phyloP scores from a whole-genome alignment of 2,329 filamentous ascomycete genomes.

The Neonectria faginata region DNA sequence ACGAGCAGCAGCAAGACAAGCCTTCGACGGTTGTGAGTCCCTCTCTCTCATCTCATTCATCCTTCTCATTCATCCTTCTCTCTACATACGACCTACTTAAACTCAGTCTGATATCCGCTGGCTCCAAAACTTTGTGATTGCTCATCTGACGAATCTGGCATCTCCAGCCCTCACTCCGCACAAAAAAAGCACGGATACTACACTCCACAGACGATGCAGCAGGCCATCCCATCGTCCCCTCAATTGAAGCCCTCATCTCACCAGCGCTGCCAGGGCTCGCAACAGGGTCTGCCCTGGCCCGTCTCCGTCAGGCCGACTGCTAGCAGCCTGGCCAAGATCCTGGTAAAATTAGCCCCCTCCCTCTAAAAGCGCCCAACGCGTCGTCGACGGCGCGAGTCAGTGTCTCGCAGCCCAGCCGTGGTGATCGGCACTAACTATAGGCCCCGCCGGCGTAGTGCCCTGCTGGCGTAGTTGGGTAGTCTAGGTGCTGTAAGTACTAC shows the following conservation, averaged over 20 bases:
- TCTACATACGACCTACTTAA: background rate
- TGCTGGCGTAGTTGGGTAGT: background rate
- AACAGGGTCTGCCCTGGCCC: slow-evolving; percentile 2
- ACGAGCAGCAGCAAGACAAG: background rate
- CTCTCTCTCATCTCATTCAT: background rate
- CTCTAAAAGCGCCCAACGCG: slow-evolving; percentile 3
- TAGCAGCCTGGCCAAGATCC: background rate
- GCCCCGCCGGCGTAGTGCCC: slow-evolving; percentile 1
- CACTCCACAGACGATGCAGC: background rate
- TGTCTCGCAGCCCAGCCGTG: slow-evolving; percentile 20
- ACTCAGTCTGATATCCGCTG: background rate
- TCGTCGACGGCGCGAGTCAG: slow-evolving; percentile 24
- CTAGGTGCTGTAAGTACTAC: too few relatives aligned
- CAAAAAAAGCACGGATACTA: background rate
- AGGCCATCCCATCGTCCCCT: background rate
- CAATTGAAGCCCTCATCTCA: slow-evolving; percentile 10
- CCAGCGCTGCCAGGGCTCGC: slow-evolving; percentile 9
- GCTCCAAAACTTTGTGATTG: background rate
- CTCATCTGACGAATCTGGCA: background rate
- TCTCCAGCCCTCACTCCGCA: background rate
- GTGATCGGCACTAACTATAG: slow-evolving; percentile 23
- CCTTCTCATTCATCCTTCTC: background rate
- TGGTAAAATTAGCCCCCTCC: slow-evolving; percentile 18
- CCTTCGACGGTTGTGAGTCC: background rate
- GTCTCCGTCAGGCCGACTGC: slow-evolving; percentile 22